Evolutionary conservation across 1,284 basidiomycete genomes (phyloP), one percentile per base, ranked within the genome.

Genomic region (Limonomyces culmigenus): DNA sequence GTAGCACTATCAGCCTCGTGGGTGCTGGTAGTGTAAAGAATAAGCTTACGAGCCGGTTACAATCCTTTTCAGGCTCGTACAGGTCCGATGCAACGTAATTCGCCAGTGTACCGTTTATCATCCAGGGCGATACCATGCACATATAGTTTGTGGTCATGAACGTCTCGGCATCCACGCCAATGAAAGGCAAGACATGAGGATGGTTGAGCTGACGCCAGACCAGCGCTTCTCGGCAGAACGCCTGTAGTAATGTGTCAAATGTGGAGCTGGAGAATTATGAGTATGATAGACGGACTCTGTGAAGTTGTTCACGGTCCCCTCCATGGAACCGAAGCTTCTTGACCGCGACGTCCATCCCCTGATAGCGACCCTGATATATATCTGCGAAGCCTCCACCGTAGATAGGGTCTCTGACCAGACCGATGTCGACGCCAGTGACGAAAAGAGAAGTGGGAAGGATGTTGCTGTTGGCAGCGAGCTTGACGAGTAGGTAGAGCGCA

Each of bases 361-460:
- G n/a, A 13, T 56, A 60, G 3, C 43, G 45, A 3, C 55, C 56
- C 35, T 49, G 55, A 59, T 59, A 65, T 11, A 64, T 55, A 43
- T 65, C 63, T 5, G 60, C 56, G 45, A 61, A 63, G 8, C 61
- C 62, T 10, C 62, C 62, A 42, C 59, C 54, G 0, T 58, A 59
- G 27, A 51, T 50, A 2, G 62, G 49, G 42, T 53, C 60, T 20
- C 47, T 43, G 4, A 51, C 57, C 21, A 53, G 44, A 32, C 49
- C 48, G 18, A 31, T 38, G 16, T 64, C 44, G 11, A 53, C 41
- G 4, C 56, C 56, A 16, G 59, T 62, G 13, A 65, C 46, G 42
- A 62, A 54, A 11, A 51, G 43, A 30, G 51, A 36, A 19, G 34
- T 29, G 18, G 37, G 17, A 8, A 18, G 17, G 6, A 8, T 8